Percentiles rank a stretch among this genome's conserved stretches.
Evolutionary conservation across 495 filamentous ascomycete species (phyloP).

Genomic region (Rhypophila decipiens): DNA sequence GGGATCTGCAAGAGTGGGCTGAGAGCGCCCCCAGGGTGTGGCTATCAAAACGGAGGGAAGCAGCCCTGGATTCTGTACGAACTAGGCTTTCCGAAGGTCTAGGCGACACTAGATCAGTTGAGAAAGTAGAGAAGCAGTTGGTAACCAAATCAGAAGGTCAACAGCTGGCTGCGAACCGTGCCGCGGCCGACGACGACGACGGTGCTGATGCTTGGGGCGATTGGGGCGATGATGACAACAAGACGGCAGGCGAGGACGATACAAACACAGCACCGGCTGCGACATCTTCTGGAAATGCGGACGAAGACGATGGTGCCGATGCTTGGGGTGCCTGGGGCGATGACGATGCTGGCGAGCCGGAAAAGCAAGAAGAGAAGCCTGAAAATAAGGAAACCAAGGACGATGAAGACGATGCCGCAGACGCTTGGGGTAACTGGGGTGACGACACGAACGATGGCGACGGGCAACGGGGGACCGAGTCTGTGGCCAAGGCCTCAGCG

Average conservation of each 20-base stretch:
- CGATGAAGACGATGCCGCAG: constrained; percentile 50
- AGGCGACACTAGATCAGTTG: constrained; percentile 57
- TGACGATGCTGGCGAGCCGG: constrained; percentile 28
- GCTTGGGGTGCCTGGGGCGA: constrained; percentile 59
- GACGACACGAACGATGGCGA: constrained; percentile 40
- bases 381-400: constrained; percentile 9
- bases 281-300: constrained; percentile 40
- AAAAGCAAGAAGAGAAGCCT: constrained; percentile 11
- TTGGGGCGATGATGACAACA: constrained; percentile 39
- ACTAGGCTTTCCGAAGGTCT: constrained; percentile 56
- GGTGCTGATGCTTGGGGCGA: constrained; percentile 78
- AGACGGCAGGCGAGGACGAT: constrained; percentile 10
- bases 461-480: constrained; percentile 1
- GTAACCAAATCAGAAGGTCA: constrained; percentile 61
- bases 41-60: constrained; percentile 77
- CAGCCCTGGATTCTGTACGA: constrained; percentile 66
- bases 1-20: constrained; percentile 72
- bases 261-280: background rate
- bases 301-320: constrained; percentile 47
- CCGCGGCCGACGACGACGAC: constrained; percentile 35
- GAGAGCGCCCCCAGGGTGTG: constrained; percentile 72
- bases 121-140: constrained; percentile 77
- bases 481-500: constrained; percentile 1
- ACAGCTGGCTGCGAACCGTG: constrained; percentile 49
- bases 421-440: constrained; percentile 74